These are phyloP conservation scores for Smithsoniella earleae DNA, from an alignment of 163 green algal species.

Conservation along the genomic window DNA sequence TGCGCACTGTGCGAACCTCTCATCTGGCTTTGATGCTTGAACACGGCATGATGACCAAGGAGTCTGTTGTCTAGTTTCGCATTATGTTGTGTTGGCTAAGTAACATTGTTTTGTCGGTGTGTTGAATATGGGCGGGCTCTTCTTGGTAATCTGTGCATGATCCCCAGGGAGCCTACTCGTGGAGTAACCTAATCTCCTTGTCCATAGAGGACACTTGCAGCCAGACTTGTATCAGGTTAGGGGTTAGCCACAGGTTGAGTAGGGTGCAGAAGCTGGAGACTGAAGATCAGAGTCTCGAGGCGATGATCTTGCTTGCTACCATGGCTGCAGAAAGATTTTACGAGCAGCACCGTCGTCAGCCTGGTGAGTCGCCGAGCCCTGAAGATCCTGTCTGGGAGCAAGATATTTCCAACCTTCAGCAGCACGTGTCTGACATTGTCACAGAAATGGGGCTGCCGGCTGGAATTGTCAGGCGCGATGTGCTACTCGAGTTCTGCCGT, in stretches of 20 bases:
- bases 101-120: no score
- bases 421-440: background rate
- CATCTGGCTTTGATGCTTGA: background rate
- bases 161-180: no score
- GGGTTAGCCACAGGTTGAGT: no score
- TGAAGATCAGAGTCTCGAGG: background rate
- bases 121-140: no score
- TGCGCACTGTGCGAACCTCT: background rate
- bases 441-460: background rate
- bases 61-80: background rate
- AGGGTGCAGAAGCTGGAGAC: conserved; percentile 36
- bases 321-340: background rate
- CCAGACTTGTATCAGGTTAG: no score
- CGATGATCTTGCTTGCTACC: background rate
- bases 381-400: conserved; percentile 2
- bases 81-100: no score
- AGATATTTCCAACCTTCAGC: conserved; percentile 8
- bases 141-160: no score
- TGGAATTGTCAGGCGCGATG: conserved; percentile 47
- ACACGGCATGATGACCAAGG: conserved; percentile 18
- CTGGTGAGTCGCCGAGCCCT: background rate
- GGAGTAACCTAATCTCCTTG: no score
- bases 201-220: no score
- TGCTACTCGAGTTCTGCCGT: conserved; percentile 44
- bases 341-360: background rate